Conservation (phyloP, 78 protist species). For the Dictyostelium citrinum region DNA sequence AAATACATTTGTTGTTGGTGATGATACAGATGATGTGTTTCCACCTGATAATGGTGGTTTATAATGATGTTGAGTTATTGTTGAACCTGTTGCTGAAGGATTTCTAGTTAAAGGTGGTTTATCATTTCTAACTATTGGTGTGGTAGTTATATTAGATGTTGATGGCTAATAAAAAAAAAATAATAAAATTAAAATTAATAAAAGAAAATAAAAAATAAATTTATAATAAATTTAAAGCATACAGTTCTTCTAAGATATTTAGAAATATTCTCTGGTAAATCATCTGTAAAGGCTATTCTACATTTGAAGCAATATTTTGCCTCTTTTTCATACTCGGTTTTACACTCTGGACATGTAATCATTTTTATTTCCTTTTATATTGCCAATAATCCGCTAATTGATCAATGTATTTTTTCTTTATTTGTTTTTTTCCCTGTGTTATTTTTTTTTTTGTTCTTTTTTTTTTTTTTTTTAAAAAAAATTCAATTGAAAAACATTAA, state of each 20-base stretch:
- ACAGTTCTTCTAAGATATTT: slow-evolving; percentile 31
- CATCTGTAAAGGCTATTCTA: slow-evolving; percentile 75
- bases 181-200: neutral
- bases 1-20: neutral
- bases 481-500: neutral
- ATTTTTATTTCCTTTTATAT: neutral
- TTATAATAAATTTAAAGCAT: neutral
- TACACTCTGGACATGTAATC: slow-evolving; percentile 69
- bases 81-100: neutral
- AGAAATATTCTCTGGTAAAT: slow-evolving; percentile 58
- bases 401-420: neutral
- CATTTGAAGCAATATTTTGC: slow-evolving; percentile 78
- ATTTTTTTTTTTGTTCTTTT: neutral
- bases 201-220: neutral
- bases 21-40: neutral
- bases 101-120: slow-evolving; percentile 60
- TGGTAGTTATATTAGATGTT: neutral
- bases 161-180: neutral
- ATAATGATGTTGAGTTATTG: neutral
- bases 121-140: neutral
- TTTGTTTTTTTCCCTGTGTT: neutral
- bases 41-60: neutral
- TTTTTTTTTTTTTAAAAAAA: neutral
- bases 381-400: neutral
- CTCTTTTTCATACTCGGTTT: slow-evolving; percentile 70